Percentiles rank a stretch among this genome's conserved stretches.
phyloP scores from a whole-genome alignment of 345 rosid species.

The Gossypium australe region DNA sequence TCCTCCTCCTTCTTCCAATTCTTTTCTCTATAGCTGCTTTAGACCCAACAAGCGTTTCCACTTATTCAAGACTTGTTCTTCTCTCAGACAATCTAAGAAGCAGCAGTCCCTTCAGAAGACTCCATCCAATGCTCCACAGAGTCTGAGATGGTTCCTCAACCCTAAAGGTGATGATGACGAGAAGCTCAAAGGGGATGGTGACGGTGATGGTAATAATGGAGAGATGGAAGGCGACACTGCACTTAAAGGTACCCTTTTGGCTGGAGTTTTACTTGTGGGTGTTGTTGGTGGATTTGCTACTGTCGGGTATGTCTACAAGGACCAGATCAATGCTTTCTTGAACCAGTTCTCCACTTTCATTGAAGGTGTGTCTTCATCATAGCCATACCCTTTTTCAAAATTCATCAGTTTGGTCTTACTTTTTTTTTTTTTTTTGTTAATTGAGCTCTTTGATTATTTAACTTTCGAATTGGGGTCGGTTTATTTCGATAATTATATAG shows the following conservation, averaged over 20 bases:
- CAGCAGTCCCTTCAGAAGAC: conserved; percentile 48
- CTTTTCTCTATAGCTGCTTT: conserved; percentile 45
- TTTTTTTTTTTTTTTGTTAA: background rate
- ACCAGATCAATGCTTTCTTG: conserved; percentile 74
- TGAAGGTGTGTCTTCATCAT: conserved; percentile 47
- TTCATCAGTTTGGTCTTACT: background rate
- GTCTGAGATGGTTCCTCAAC: conserved; percentile 62
- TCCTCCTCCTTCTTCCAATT: conserved; percentile 23
- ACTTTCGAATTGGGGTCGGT: background rate
- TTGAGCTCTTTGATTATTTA: background rate
- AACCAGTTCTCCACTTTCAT: conserved; percentile 73
- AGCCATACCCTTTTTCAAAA: background rate
- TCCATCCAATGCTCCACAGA: conserved; percentile 51
- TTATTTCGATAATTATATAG: background rate
- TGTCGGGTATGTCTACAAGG: conserved; percentile 72
- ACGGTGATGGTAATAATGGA: background rate
- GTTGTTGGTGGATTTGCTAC: conserved; percentile 78
- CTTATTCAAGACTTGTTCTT: conserved; percentile 67
- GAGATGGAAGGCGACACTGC: conserved; percentile 56
- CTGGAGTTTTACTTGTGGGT: conserved; percentile 76
- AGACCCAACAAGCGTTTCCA: conserved; percentile 61
- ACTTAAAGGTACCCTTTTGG: conserved; percentile 72
- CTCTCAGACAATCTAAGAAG: conserved; percentile 67
- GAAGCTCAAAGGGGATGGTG: conserved; percentile 19
- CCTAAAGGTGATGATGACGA: conserved; percentile 42